Conservation (phyloP, 495 filamentous ascomycete species). For the Bathelium albidoporum region DNA sequence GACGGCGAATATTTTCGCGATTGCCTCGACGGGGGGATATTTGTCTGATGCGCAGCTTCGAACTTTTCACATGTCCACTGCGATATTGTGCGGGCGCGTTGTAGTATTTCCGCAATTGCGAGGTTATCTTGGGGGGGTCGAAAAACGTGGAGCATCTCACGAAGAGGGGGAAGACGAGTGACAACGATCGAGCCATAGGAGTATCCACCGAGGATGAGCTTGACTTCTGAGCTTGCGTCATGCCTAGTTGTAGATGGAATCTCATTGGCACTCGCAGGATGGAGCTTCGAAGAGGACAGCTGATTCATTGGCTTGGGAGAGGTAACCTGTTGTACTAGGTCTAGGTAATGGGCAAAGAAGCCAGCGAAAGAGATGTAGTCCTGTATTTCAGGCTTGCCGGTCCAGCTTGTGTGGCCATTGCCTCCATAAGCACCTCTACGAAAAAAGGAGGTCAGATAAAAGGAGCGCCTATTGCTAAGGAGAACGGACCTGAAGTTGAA, state of each 20-base stretch:
- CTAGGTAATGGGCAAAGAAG: constrained; percentile 64
- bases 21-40: background rate
- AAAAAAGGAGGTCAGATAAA: too few relatives aligned
- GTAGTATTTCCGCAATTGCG: constrained; percentile 52
- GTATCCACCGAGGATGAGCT: constrained; percentile 67
- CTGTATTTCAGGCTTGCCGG: constrained; percentile 60
- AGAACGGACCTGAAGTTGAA: constrained; percentile 85
- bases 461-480: too few relatives aligned
- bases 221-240: constrained; percentile 6
- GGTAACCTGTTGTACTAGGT: constrained; percentile 25
- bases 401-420: constrained; percentile 74
- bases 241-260: background rate
- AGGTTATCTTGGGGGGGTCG: constrained; percentile 39
- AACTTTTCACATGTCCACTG: constrained; percentile 39
- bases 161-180: constrained; percentile 53
- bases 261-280: background rate
- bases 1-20: constrained; percentile 10
- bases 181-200: constrained; percentile 85
- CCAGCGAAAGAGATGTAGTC: constrained; percentile 76
- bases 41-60: background rate
- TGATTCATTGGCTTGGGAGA: constrained; percentile 2
- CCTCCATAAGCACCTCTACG: constrained; percentile 73
- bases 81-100: constrained; percentile 54
- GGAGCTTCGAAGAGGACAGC: background rate
- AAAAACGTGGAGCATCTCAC: constrained; percentile 51